Percentiles rank a stretch among this genome's conserved stretches.
Conservation (phyloP, 805 yeast species). For the Candida dendrica region DNA sequence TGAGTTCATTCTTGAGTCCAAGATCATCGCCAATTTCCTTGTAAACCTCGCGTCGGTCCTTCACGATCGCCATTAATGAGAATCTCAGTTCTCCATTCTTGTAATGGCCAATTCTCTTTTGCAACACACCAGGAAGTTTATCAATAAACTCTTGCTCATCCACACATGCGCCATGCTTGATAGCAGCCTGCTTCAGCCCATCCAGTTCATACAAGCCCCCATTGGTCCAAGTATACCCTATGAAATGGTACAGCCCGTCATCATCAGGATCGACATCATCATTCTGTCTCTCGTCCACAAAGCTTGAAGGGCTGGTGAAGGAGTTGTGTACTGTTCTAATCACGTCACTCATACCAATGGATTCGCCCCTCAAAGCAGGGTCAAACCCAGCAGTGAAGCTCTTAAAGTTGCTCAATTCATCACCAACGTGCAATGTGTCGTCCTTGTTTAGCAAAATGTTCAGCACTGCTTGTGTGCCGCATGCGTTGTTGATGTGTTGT, state of each 20-base stretch:
- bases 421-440: conserved; percentile 36
- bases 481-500: conserved; percentile 61
- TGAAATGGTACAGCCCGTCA: conserved; percentile 53
- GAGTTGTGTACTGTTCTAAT: conserved; percentile 55
- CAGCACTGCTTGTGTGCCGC: conserved; percentile 69
- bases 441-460: conserved; percentile 43
- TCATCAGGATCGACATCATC: conserved; percentile 27
- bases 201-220: conserved; percentile 53
- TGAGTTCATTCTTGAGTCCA: conserved; percentile 31
- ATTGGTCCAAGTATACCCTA: conserved; percentile 40
- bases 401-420: conserved; percentile 38
- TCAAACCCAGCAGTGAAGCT: conserved; percentile 47
- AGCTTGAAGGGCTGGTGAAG: conserved; percentile 47
- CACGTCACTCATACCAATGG: conserved; percentile 36
- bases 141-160: conserved; percentile 33
- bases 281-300: conserved; percentile 33
- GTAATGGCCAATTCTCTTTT: conserved; percentile 38
- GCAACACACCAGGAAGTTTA: conserved; percentile 37
- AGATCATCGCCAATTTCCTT: conserved; percentile 32
- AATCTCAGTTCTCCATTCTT: conserved; percentile 45
- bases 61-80: conserved; percentile 46
- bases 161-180: conserved; percentile 40
- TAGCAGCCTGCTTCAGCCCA: conserved; percentile 51
- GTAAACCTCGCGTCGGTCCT: conserved; percentile 37
- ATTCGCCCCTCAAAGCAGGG: conserved; percentile 51